Evolutionary conservation across 805 yeast genomes (phyloP).

Genomic region (Tetrapisispora namnaoensis): DNA sequence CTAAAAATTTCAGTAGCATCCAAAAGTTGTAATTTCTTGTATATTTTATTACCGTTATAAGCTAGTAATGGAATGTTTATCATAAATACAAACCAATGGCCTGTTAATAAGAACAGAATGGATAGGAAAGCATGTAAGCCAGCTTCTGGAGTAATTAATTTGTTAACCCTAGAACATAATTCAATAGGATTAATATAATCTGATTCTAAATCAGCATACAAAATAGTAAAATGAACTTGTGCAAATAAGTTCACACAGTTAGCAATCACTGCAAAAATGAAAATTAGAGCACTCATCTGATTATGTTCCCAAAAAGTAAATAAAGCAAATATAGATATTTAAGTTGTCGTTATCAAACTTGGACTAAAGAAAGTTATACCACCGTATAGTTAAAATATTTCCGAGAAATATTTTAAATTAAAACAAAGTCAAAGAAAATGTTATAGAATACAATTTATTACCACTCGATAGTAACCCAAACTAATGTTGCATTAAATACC

Average conservation of each 20-base stretch:
- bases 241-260: constrained; percentile 83
- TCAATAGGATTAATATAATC: constrained; percentile 97
- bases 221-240: constrained; percentile 90
- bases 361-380: neutral
- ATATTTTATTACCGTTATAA: constrained; percentile 70
- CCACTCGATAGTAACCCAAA: no score
- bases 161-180: constrained; percentile 85
- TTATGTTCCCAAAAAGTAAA: neutral
- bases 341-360: no score
- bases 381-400: neutral
- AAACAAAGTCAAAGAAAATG: no score
- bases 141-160: constrained; percentile 85
- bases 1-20: constrained; percentile 98
- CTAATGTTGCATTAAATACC: no score
- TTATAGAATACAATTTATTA: no score
- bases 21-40: constrained; percentile 71
- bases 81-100: constrained; percentile 85
- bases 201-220: constrained; percentile 90
- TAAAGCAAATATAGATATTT: no score
- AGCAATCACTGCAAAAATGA: constrained; percentile 67
- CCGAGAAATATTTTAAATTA: no score
- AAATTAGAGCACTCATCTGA: constrained; percentile 25
- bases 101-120: constrained; percentile 63
- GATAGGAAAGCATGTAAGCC: constrained; percentile 67
- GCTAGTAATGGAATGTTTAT: constrained; percentile 77